Evolutionary conservation across 257 asterid genomes (phyloP).

Genomic region (Solanum tacnaense): DNA sequence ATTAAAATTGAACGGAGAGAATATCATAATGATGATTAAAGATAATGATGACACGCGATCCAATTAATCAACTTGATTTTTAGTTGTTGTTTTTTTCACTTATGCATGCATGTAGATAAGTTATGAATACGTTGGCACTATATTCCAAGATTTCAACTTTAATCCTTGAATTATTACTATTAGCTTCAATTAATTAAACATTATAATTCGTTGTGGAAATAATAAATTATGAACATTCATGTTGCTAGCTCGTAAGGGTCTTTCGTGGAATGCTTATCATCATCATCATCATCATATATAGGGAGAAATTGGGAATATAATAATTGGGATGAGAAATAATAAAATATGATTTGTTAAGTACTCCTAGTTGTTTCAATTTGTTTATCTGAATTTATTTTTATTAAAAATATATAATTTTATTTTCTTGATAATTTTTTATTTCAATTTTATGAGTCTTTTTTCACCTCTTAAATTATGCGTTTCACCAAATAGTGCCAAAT

Average conservation of each 20-base stretch:
- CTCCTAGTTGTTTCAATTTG: too few species aligned
- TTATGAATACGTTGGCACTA: background rate
- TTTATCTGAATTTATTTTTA: too few species aligned
- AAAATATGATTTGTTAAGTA: too few species aligned
- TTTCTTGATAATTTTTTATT: too few species aligned
- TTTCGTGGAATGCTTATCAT: background rate
- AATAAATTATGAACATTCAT: background rate
- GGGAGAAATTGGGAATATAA: background rate
- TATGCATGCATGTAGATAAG: background rate
- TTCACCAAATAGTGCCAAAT: background rate
- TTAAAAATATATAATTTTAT: too few species aligned
- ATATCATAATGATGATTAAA: background rate
- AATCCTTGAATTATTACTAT: background rate
- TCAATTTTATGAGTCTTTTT: too few species aligned
- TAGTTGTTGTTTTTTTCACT: background rate
- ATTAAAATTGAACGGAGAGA: too few species aligned
- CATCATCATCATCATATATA: too few species aligned
- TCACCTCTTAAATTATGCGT: background rate
- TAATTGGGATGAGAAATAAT: too few species aligned
- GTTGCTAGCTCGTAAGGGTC: background rate
- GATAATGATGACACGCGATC: background rate
- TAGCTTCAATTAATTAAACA: background rate
- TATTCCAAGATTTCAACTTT: background rate
- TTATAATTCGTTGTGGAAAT: background rate
- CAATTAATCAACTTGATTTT: background rate